phyloP scores from a whole-genome alignment of 2,329 filamentous ascomycete genomes.

The Exophiala oligosperma region DNA sequence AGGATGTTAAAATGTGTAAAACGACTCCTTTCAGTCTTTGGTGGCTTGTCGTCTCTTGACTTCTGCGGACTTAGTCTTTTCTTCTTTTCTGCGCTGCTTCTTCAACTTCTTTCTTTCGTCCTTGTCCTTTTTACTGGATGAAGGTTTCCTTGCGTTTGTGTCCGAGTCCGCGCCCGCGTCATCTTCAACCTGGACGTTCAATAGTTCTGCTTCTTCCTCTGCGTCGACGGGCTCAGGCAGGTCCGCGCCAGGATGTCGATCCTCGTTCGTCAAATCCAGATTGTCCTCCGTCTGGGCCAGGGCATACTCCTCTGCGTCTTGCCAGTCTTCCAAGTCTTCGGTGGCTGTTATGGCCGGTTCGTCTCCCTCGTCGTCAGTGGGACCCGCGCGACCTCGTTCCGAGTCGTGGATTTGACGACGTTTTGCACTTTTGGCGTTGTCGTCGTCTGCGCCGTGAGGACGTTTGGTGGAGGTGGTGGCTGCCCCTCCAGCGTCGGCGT shows the following conservation, averaged over 20 bases:
- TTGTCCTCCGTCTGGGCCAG: conserved; percentile 16
- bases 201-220: conserved; percentile 37
- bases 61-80: conserved; percentile 7
- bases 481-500: not conserved
- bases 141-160: conserved; percentile 1
- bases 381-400: not conserved
- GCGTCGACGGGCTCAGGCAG: conserved; percentile 38
- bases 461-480: not conserved
- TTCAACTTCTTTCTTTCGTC: conserved; percentile 22
- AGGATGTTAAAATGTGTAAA: no score
- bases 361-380: conserved; percentile 1
- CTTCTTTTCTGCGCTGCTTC: conserved; percentile 15
- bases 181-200: conserved; percentile 36
- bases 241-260: conserved; percentile 21
- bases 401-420: conserved; percentile 3
- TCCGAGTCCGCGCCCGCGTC: conserved; percentile 25
- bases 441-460: conserved; percentile 2
- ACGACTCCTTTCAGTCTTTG: not conserved
- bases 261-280: conserved; percentile 9
- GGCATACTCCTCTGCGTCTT: conserved; percentile 26
- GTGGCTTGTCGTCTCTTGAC: conserved; percentile 9
- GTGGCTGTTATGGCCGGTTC: not conserved
- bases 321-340: conserved; percentile 20
- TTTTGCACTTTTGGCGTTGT: conserved; percentile 2
- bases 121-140: conserved; percentile 10